Percentiles rank a stretch among this genome's conserved stretches.
Conservation (phyloP, 345 rosid genomes). For the Cardamine resedifolia region DNA sequence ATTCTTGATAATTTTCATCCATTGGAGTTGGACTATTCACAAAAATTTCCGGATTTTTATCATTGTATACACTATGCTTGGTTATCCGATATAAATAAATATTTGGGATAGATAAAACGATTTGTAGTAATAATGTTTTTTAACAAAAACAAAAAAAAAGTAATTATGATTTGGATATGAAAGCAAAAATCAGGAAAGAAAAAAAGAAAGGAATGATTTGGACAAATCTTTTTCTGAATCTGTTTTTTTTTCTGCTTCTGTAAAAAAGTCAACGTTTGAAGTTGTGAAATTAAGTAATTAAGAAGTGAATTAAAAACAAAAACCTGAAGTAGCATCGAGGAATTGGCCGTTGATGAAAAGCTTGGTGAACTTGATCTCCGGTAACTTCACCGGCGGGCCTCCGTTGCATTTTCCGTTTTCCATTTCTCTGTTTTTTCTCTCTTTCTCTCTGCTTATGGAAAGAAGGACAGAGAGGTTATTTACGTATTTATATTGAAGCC, state of each 20-base stretch:
- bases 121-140: background rate
- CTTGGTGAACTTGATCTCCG: conserved; percentile 58
- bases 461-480: conserved; percentile 9
- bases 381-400: conserved; percentile 36
- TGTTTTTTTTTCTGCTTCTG: no score
- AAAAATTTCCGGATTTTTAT: background rate
- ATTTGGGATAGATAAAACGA: background rate
- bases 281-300: background rate
- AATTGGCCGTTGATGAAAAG: conserved; percentile 74
- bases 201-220: background rate
- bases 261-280: conserved; percentile 26
- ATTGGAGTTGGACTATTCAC: background rate
- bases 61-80: background rate
- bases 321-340: conserved; percentile 64
- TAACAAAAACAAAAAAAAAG: no score
- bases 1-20: background rate
- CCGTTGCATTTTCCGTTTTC: conserved; percentile 44
- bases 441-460: background rate
- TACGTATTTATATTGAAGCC: conserved; percentile 29
- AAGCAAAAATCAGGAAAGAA: background rate
- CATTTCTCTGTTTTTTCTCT: conserved; percentile 35
- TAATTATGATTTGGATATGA: background rate
- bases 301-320: background rate
- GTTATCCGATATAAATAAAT: background rate
- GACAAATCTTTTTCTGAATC: background rate